phyloP scores from a whole-genome alignment of 768 basidiomycete genomes.

The Gloeostereum incarnatum region DNA sequence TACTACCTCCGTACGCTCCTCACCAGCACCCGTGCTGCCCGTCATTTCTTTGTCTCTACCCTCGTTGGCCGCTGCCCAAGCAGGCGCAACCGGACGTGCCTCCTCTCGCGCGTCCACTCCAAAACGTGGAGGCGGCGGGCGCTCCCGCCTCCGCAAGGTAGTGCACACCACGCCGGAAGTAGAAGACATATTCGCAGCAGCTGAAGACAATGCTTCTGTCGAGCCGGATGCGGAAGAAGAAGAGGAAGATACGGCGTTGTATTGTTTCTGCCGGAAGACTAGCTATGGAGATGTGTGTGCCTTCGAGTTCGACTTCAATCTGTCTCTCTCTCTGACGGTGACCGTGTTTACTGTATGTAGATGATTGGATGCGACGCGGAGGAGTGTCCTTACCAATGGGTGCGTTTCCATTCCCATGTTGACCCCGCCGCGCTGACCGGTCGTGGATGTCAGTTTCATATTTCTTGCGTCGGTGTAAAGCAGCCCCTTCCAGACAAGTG shows the following conservation, averaged over 20 bases:
- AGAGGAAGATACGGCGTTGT: constrained; percentile 1
- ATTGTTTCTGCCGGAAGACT: neutral
- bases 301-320: constrained; percentile 24
- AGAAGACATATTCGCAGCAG: neutral
- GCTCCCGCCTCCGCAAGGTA: too few relatives aligned
- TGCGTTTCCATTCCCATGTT: too few relatives aligned
- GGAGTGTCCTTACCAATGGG: constrained; percentile 32
- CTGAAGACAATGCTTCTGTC: neutral
- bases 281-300: constrained; percentile 24
- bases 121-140: too few relatives aligned
- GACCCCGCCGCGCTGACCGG: too few relatives aligned
- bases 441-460: constrained; percentile 35
- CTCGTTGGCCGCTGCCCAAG: too few relatives aligned
- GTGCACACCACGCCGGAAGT: too few relatives aligned
- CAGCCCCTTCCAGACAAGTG: constrained; percentile 23
- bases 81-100: too few relatives aligned
- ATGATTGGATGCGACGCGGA: constrained; percentile 1
- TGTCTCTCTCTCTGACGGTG: too few relatives aligned
- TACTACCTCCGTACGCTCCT: too few relatives aligned
- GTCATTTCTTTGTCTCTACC: too few relatives aligned
- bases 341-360: neutral
- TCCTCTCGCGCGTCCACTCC: too few relatives aligned
- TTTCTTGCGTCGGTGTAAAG: constrained; percentile 25
- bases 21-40: too few relatives aligned
- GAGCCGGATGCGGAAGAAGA: neutral